These are phyloP conservation scores for Daldinia sp. DNA, from an alignment of 2,329 filamentous ascomycete genomes.

Conservation along the genomic window DNA sequence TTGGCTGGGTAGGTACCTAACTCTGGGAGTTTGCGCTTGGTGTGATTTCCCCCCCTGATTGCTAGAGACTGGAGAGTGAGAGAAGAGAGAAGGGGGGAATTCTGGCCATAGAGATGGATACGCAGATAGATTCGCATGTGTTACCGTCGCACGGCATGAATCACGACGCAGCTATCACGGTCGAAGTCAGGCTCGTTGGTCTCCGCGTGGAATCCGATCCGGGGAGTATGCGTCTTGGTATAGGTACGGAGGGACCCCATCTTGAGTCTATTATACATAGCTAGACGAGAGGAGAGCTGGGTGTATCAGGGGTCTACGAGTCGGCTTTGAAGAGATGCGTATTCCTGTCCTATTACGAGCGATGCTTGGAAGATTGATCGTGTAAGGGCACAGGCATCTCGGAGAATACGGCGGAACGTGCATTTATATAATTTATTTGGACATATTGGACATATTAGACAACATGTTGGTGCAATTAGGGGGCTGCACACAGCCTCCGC, in stretches of 20 bases:
- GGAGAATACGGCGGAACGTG: constrained; percentile 2
- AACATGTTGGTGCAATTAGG: no score
- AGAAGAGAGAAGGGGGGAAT: neutral
- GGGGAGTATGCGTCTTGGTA: neutral
- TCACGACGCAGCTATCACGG: constrained; percentile 20
- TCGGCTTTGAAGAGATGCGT: neutral
- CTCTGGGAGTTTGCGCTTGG: neutral
- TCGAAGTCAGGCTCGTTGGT: neutral
- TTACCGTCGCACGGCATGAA: constrained; percentile 23
- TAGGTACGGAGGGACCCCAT: neutral
- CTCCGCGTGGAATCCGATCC: neutral
- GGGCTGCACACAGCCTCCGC: neutral
- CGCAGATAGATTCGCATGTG: neutral
- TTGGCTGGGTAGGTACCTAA: neutral
- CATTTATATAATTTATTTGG: neutral
- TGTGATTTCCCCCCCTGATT: neutral
- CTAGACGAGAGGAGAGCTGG: neutral
- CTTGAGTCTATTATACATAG: neutral
- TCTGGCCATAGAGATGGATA: no score
- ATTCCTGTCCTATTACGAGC: neutral
- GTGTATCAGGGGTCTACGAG: neutral
- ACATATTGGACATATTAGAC: neutral
- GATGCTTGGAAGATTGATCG: neutral
- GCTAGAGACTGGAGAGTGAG: neutral
- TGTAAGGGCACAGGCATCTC: neutral